Percentiles rank a stretch among this genome's conserved stretches.
Conservation (phyloP, 1,139 yeast genomes). For the Pichia sp. region DNA sequence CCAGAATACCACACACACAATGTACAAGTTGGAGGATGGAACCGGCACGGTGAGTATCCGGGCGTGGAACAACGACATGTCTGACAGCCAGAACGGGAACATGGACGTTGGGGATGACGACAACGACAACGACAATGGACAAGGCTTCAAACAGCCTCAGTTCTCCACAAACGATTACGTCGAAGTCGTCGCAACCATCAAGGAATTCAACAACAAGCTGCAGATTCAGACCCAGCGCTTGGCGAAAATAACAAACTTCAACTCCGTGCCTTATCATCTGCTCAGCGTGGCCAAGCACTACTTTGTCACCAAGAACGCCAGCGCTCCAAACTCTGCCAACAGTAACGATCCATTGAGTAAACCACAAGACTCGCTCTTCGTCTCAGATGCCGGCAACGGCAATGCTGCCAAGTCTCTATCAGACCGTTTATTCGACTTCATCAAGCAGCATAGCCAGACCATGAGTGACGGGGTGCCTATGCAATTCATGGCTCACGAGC, state of each 20-base stretch:
- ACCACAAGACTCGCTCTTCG: constrained; percentile 4
- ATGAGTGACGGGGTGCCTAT: constrained; percentile 75
- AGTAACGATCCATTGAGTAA: neutral
- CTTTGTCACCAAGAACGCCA: constrained; percentile 41
- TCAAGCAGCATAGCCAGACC: constrained; percentile 44
- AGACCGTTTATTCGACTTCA: constrained; percentile 31
- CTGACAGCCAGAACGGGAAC: constrained; percentile 5
- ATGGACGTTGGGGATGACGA: neutral
- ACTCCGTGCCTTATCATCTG: constrained; percentile 73
- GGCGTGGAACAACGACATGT: constrained; percentile 57
- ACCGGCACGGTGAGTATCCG: constrained; percentile 72
- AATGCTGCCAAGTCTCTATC: constrained; percentile 2
- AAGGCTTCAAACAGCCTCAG: constrained; percentile 14
- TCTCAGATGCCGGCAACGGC: neutral
- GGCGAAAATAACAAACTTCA: constrained; percentile 59
- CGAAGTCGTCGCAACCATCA: constrained; percentile 66
- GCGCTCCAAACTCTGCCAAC: constrained; percentile 22
- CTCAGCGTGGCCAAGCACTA: constrained; percentile 51
- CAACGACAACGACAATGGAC: constrained; percentile 33
- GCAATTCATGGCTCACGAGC: constrained; percentile 52
- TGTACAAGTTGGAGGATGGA: constrained; percentile 73
- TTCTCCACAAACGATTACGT: constrained; percentile 51
- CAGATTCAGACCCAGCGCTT: constrained; percentile 63
- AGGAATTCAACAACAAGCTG: constrained; percentile 64
- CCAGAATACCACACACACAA: constrained; percentile 47